Evolutionary conservation across 2,329 filamentous ascomycete species (phyloP), one percentile per base, ranked within the genome.

Genomic region (Cercospora brassicicola): DNA sequence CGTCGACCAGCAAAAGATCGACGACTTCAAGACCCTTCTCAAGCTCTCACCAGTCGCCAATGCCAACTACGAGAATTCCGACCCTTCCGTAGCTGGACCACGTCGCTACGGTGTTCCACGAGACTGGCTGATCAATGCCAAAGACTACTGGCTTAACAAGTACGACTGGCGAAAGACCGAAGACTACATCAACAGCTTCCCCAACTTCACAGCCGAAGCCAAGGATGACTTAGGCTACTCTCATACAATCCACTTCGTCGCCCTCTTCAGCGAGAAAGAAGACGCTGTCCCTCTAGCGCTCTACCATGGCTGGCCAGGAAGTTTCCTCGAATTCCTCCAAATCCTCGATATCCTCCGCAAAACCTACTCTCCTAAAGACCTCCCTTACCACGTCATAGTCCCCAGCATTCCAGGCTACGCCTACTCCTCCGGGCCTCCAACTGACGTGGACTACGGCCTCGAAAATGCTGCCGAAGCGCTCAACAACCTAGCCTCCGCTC

Each of bases 371-470:
- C 81, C 85, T 0, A 76, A 82, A 2, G 80, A 79, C 0, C 77
- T 87, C 5, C 86, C 86, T 0, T 88, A 85, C 72, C 86, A 88
- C 69, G 74, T 88, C 53, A 80, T 88, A 48, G 82, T 84, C 0
- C 86, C 86, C 0, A 85, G 83, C 0, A 77, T 87, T 1, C 83
- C 84, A 0, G 86, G 85, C 26, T 88, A 84, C 69, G 78, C 80
- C 0, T 81, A 84, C 65, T 86, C 84, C 0, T 81, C 80, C 0
- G 74, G 78, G 0, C 71, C 71, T 15, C 83, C 86, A 0, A 57
- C 80, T 5, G 77, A 83, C 60, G 76, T 75, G n/a, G 76, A 86
- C 69, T 86, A 82, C 71, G 73, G 67, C 0, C 65, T 80, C 0
- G 72, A 74, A 0, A 80, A 83, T 64, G 79, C 75, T 13, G 79